These are phyloP conservation scores for Fusarium anthophilum DNA, from an alignment of 2,329 filamentous ascomycete genomes.

Conservation along the genomic window DNA sequence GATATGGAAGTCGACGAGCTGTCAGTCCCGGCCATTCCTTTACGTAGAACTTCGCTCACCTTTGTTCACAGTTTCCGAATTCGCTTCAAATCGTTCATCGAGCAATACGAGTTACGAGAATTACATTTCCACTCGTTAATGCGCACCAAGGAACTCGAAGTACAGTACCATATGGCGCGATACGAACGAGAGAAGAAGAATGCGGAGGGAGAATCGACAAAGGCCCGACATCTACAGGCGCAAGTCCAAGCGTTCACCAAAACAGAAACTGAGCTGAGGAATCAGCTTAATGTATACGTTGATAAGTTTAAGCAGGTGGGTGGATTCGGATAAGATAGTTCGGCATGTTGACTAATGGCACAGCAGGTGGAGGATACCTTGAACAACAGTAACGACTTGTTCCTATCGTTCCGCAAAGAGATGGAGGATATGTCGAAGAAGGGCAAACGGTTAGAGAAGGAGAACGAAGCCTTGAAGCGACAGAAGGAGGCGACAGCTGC, in stretches of 20 bases:
- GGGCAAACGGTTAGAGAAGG: constrained; percentile 95
- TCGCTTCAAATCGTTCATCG: constrained; percentile 92
- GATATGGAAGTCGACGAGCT: constrained; percentile 91
- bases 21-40: constrained; percentile 59
- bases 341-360: constrained; percentile 41
- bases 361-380: constrained; percentile 94
- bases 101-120: constrained; percentile 96
- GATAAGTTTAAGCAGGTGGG: constrained; percentile 99
- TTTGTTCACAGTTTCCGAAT: constrained; percentile 73
- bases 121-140: constrained; percentile 92
- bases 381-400: constrained; percentile 97
- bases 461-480: constrained; percentile 88
- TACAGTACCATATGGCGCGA: constrained; percentile 88
- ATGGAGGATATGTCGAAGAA: constrained; percentile 99
- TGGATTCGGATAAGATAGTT: constrained; percentile 24
- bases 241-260: constrained; percentile 97
- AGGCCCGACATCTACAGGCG: constrained; percentile 84
- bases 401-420: constrained; percentile 95
- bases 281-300: constrained; percentile 97
- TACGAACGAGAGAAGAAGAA: constrained; percentile 90
- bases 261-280: constrained; percentile 91
- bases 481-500: constrained; percentile 94
- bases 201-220: constrained; percentile 81
- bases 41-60: constrained; percentile 4
- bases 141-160: constrained; percentile 94